A percentile compares a stretch with the other conserved stretches of the same genome.
phyloP scores from a whole-genome alignment of 352 stramenopile species.

The Phytophthora gonapodyides region DNA sequence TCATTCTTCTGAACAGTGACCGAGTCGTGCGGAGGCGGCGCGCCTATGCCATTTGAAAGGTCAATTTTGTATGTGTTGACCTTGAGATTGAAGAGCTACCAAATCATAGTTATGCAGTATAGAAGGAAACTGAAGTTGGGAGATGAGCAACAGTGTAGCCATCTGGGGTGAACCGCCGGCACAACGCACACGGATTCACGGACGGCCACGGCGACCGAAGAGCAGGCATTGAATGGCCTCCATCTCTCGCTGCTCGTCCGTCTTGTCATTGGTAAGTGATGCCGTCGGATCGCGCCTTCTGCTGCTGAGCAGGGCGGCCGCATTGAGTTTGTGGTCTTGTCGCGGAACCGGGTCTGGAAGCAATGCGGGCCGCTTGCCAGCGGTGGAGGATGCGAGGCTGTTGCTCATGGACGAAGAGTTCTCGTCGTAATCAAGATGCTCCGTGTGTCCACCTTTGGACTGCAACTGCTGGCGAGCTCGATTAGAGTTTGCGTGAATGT shows the following conservation, averaged over 20 bases:
- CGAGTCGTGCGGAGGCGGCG: neutral
- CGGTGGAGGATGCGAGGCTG: constrained; percentile 26
- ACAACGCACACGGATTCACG: constrained; percentile 6
- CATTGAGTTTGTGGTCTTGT: constrained; percentile 23
- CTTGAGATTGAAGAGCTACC: constrained; percentile 4
- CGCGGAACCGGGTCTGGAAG: constrained; percentile 14
- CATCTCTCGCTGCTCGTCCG: constrained; percentile 58
- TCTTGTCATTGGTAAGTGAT: constrained; percentile 33
- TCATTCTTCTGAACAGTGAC: too few relatives aligned
- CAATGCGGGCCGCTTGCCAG: constrained; percentile 5
- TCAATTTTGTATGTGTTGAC: neutral
- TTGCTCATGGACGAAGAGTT: constrained; percentile 31
- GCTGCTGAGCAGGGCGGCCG: constrained; percentile 18
- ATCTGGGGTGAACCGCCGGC: constrained; percentile 16
- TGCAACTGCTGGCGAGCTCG: neutral
- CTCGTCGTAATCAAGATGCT: constrained; percentile 16
- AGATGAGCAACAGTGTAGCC: constrained; percentile 25
- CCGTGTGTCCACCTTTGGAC: neutral
- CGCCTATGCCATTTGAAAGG: constrained; percentile 18
- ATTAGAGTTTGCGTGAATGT: neutral
- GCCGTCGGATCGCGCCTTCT: neutral
- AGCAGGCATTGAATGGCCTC: constrained; percentile 63
- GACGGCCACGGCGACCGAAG: constrained; percentile 32
- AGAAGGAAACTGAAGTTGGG: constrained; percentile 27
- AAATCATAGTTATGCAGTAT: constrained; percentile 23